Evolutionary conservation across 441 rosid genomes (phyloP).

Genomic region (Erodium moschatum): DNA sequence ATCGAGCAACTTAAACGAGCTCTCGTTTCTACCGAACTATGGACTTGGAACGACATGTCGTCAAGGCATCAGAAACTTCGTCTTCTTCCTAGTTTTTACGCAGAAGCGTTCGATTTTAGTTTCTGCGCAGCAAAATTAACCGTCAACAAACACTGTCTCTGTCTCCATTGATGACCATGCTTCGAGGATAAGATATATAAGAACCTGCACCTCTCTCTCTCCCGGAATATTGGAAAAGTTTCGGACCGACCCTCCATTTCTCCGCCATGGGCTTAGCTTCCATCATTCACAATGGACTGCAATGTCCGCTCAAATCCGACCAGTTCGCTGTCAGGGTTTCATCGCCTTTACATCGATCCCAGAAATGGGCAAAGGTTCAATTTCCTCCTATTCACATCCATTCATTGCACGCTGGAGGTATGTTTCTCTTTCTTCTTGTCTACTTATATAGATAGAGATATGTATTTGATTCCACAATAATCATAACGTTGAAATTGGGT

Average conservation of each 20-base stretch:
- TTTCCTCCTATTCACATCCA: conserved; percentile 27
- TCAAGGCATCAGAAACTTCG: background rate
- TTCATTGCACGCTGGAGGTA: conserved; percentile 30
- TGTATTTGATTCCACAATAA: background rate
- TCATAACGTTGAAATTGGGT: conserved; percentile 15
- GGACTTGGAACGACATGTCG: background rate
- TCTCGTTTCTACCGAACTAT: background rate
- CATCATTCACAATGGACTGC: conserved; percentile 39
- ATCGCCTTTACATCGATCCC: conserved; percentile 26
- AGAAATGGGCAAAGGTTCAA: conserved; percentile 29
- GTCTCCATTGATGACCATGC: background rate
- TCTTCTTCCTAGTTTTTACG: background rate
- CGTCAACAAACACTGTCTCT: background rate
- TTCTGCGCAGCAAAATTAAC: conserved; percentile 3
- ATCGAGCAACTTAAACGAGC: background rate
- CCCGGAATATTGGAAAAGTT: background rate
- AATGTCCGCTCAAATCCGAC: conserved; percentile 35
- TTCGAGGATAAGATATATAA: conserved; percentile 1
- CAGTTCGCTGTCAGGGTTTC: conserved; percentile 26
- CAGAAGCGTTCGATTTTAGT: background rate
- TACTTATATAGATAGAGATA: background rate
- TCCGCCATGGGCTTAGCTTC: conserved; percentile 55
- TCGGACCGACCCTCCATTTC: background rate
- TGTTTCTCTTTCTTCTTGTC: background rate
- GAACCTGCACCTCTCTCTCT: background rate